Evolutionary conservation across 768 basidiomycete species (phyloP).

Genomic region (Suillus tomentosus): DNA sequence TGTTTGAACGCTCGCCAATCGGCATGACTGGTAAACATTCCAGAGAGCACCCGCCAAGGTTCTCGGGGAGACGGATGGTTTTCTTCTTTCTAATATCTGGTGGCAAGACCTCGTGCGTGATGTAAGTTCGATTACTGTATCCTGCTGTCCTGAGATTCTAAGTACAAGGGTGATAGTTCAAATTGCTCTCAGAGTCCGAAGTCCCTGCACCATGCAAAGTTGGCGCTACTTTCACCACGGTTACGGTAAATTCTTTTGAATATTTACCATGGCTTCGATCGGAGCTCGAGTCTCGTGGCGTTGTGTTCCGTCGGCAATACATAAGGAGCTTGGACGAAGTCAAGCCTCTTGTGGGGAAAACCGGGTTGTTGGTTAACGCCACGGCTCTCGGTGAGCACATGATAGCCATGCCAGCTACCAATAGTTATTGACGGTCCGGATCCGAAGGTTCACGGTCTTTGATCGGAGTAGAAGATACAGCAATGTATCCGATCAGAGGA

Average conservation of each 20-base stretch:
- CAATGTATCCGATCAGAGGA: constrained; percentile 76
- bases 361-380: constrained; percentile 54
- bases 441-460: constrained; percentile 63
- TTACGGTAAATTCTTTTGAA: constrained; percentile 50
- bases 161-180: constrained; percentile 15
- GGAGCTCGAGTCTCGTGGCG: constrained; percentile 40
- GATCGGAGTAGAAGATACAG: constrained; percentile 78
- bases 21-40: constrained; percentile 6
- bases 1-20: not conserved
- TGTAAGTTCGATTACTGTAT: constrained; percentile 25
- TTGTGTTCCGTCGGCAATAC: constrained; percentile 43
- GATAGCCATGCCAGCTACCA: not conserved
- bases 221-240: constrained; percentile 48
- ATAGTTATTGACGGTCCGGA: constrained; percentile 1
- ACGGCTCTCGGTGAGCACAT: constrained; percentile 49
- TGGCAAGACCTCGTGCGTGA: constrained; percentile 42
- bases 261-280: constrained; percentile 53
- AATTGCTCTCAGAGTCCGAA: constrained; percentile 36
- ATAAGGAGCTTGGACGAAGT: constrained; percentile 50
- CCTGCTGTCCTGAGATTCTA: not conserved
- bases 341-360: constrained; percentile 36
- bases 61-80: constrained; percentile 28
- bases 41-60: constrained; percentile 41
- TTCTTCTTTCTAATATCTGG: constrained; percentile 35
- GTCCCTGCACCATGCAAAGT: constrained; percentile 35